Evolutionary conservation across 805 yeast species (phyloP).

Genomic region (Wickerhamiella siamensis): DNA sequence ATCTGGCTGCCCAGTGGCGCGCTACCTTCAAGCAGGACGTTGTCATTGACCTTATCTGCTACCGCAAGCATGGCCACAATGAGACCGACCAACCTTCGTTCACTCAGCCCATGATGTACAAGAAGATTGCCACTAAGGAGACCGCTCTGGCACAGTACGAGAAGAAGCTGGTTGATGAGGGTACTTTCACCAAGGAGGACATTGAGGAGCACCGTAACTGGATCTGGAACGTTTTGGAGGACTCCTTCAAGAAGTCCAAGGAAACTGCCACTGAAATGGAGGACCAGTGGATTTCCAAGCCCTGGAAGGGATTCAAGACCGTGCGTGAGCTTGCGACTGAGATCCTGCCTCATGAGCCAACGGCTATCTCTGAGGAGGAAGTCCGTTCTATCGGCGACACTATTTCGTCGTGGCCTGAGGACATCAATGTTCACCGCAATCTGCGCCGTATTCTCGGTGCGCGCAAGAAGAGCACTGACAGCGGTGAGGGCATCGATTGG

Average conservation of each 20-base stretch:
- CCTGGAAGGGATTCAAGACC: slow-evolving; percentile 98
- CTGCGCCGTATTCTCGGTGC: slow-evolving; percentile 82
- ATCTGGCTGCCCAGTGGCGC: slow-evolving; percentile 98
- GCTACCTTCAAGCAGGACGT: slow-evolving; percentile 93
- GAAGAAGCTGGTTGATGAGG: slow-evolving; percentile 66
- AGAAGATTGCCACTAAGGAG: slow-evolving; percentile 75
- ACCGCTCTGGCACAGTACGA: slow-evolving; percentile 79
- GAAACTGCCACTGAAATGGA: slow-evolving; percentile 86
- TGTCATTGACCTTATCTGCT: slow-evolving; percentile 91
- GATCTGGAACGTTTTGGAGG: slow-evolving; percentile 94
- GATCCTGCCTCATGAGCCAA: slow-evolving; percentile 89
- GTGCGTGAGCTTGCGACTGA: slow-evolving; percentile 95
- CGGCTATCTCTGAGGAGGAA: slow-evolving; percentile 61
- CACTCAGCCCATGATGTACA: slow-evolving; percentile 97
- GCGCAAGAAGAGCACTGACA: slow-evolving; percentile 73
- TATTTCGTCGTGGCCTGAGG: slow-evolving; percentile 72
- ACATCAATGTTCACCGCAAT: slow-evolving; percentile 85
- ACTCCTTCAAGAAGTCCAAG: slow-evolving; percentile 74
- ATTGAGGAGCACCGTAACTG: slow-evolving; percentile 92
- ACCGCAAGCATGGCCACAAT: slow-evolving; percentile 97
- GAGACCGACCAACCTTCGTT: slow-evolving; percentile 99
- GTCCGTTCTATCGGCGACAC: slow-evolving; percentile 66
- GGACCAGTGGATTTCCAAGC: slow-evolving; percentile 90
- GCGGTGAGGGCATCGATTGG: slow-evolving; percentile 96
- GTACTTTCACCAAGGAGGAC: slow-evolving; percentile 78